A percentile compares a stretch with the other conserved stretches of the same genome.
Evolutionary conservation across 148 eudicot species (phyloP).

Genomic region (Fagopyrum tataricum): DNA sequence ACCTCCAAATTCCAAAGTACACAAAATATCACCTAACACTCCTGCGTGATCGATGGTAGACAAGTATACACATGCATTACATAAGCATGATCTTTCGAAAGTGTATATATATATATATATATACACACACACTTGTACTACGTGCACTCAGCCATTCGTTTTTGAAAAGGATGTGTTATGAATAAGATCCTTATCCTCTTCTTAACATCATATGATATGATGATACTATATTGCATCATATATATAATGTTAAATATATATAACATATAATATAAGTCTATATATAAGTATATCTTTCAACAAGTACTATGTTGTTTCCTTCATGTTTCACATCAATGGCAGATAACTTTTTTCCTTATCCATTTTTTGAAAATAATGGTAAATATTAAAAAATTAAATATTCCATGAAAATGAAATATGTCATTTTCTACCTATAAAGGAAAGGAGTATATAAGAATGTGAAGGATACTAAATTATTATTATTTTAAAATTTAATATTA

Average conservation of each 20-base stretch:
- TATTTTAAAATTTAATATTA: not conserved
- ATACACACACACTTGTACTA: not conserved
- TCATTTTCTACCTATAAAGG: not conserved
- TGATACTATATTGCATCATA: constrained; percentile 6
- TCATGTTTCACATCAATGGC: constrained; percentile 3
- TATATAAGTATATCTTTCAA: not conserved
- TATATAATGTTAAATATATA: not conserved
- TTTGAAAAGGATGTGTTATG: constrained; percentile 5
- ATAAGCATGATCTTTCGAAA: constrained; percentile 1
- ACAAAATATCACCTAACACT: not conserved
- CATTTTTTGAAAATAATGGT: not conserved
- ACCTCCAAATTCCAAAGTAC: not conserved
- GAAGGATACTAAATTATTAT: not conserved
- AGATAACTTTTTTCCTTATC: not conserved
- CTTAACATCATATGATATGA: constrained; percentile 11
- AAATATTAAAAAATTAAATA: not conserved
- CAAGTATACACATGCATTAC: not conserved
- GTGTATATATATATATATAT: not conserved
- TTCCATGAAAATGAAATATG: not conserved
- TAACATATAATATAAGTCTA: not conserved
- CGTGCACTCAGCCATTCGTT: not conserved
- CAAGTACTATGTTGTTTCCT: constrained; percentile 9
- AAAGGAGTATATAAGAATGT: not conserved
- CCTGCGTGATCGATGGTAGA: not conserved
- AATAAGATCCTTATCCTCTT: constrained; percentile 10